Evolutionary conservation across 805 yeast genomes (phyloP).

Genomic region (Yamadazyma philogaea): DNA sequence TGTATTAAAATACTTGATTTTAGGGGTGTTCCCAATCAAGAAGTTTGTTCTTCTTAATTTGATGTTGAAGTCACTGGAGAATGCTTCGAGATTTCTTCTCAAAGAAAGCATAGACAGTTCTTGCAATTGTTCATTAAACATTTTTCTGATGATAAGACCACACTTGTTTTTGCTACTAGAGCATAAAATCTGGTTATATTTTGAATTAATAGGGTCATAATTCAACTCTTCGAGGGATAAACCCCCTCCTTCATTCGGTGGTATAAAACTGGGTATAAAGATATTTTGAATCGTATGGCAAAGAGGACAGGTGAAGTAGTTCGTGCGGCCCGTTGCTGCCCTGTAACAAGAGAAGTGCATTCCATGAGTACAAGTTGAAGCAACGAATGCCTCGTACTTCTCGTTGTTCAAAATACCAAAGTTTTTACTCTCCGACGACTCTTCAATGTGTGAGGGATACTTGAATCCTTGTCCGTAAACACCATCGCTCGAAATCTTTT

Average conservation of each 20-base stretch:
- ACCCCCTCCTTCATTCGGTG: slow-evolving; percentile 22
- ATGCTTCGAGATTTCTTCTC: slow-evolving; percentile 13
- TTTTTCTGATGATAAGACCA: slow-evolving; percentile 18
- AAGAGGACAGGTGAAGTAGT: slow-evolving; percentile 46
- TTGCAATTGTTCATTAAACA: slow-evolving; percentile 17
- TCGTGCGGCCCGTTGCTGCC: slow-evolving; percentile 20
- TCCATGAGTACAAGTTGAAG: slow-evolving; percentile 51
- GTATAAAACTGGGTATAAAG: slow-evolving; percentile 43
- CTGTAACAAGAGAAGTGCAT: slow-evolving; percentile 48
- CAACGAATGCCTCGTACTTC: slow-evolving; percentile 23
- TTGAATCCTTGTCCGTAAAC: slow-evolving; percentile 17
- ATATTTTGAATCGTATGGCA: slow-evolving; percentile 45
- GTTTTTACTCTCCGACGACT: not conserved
- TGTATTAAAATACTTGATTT: slow-evolving; percentile 16
- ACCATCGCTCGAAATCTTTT: slow-evolving; percentile 12
- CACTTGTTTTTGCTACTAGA: slow-evolving; percentile 26
- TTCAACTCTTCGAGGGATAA: slow-evolving; percentile 11
- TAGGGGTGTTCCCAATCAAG: slow-evolving; percentile 5
- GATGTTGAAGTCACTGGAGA: slow-evolving; percentile 16
- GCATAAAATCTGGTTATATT: slow-evolving; percentile 23
- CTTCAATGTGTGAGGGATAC: slow-evolving; percentile 8
- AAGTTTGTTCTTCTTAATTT: slow-evolving; percentile 13
- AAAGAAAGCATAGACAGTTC: slow-evolving; percentile 10
- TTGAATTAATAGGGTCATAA: slow-evolving; percentile 10
- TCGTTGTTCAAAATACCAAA: slow-evolving; percentile 4